phyloP scores from a whole-genome alignment of 225 moss, liverwort and hornwort species.

The Marchantia paleacea region DNA sequence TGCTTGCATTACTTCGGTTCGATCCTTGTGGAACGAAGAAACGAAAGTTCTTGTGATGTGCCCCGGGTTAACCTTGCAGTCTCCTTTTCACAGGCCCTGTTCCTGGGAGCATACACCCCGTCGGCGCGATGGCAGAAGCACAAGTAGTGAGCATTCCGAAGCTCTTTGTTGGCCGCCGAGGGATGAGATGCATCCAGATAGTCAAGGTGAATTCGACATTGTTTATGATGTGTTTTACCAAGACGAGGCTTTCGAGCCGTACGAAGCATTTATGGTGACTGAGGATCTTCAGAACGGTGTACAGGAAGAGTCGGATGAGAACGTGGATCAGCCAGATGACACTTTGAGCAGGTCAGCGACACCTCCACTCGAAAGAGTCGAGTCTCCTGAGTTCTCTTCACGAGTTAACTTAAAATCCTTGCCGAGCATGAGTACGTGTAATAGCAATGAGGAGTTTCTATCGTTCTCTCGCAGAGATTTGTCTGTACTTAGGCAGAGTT shows the following conservation, averaged over 20 bases:
- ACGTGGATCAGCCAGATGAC: slow-evolving; percentile 19
- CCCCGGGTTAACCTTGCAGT: not conserved
- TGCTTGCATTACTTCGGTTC: slow-evolving; percentile 7
- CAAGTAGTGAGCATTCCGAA: not conserved
- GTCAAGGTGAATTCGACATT: slow-evolving; percentile 37
- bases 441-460: slow-evolving; percentile 25
- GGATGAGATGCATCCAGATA: slow-evolving; percentile 18
- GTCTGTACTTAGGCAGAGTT: slow-evolving; percentile 42
- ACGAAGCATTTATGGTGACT: slow-evolving; percentile 22
- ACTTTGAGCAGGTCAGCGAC: slow-evolving; percentile 19
- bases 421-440: slow-evolving; percentile 23
- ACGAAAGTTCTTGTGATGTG: not conserved
- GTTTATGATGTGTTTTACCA: slow-evolving; percentile 54
- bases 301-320: slow-evolving; percentile 17
- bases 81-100: not conserved
- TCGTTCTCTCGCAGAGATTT: slow-evolving; percentile 47
- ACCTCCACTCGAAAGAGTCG: slow-evolving; percentile 43
- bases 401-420: slow-evolving; percentile 30
- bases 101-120: slow-evolving; percentile 1
- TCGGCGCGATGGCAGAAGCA: slow-evolving; percentile 2
- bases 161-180: slow-evolving; percentile 6
- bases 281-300: slow-evolving; percentile 27
- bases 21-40: not conserved
- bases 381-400: slow-evolving; percentile 36
- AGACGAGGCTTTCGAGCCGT: slow-evolving; percentile 41